These are phyloP conservation scores for Diaporthe sp. DNA, from an alignment of 2,329 filamentous ascomycete species.

Conservation along the genomic window DNA sequence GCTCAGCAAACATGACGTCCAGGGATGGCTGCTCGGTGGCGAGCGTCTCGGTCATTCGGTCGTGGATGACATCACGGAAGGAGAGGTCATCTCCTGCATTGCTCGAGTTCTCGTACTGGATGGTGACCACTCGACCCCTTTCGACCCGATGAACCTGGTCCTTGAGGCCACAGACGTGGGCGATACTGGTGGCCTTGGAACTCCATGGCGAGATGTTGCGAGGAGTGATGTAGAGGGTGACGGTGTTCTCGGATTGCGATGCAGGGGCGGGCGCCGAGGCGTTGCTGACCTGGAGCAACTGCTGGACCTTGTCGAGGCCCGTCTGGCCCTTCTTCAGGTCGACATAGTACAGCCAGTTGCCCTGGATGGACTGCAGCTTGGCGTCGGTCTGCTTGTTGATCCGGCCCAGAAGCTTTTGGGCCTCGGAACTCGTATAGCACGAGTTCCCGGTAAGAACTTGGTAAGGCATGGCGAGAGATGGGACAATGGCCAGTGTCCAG, in stretches of 20 bases:
- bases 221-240: constrained; percentile 81
- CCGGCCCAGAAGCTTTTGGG: constrained; percentile 42
- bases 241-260: constrained; percentile 60
- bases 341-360: constrained; percentile 77
- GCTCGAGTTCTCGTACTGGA: constrained; percentile 69
- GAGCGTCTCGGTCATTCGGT: constrained; percentile 95
- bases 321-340: constrained; percentile 67
- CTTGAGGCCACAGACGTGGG: constrained; percentile 88
- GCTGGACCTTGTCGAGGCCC: constrained; percentile 59
- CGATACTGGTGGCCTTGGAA: constrained; percentile 94
- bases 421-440: constrained; percentile 41
- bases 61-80: constrained; percentile 82
- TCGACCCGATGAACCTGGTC: constrained; percentile 83
- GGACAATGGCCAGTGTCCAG: constrained; percentile 30
- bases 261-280: constrained; percentile 48
- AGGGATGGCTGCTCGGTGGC: constrained; percentile 77
- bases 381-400: constrained; percentile 45
- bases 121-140: constrained; percentile 83
- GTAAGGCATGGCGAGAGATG: constrained; percentile 38
- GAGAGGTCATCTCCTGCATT: constrained; percentile 65
- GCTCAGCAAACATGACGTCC: constrained; percentile 83
- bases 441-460: constrained; percentile 39
- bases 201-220: constrained; percentile 97
- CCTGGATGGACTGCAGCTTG: constrained; percentile 63
- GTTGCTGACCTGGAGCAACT: constrained; percentile 60